Conservation (phyloP, 768 basidiomycete species). For the Tephrocybe sp. region DNA sequence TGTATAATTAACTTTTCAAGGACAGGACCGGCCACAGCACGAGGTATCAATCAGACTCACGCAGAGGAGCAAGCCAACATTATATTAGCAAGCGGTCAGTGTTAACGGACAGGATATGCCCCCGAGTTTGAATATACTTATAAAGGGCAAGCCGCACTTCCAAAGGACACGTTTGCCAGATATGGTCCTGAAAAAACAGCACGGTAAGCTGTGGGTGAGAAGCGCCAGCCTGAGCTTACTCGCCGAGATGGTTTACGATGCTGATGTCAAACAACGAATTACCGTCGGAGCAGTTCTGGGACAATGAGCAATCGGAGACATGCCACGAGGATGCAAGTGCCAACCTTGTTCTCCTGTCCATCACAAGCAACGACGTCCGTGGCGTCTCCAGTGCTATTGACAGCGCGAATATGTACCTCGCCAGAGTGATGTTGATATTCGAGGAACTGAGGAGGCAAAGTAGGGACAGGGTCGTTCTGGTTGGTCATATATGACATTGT, state of each 20-base stretch:
- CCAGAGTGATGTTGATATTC: constrained; percentile 37
- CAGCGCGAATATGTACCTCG: constrained; percentile 42
- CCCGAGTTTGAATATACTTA: constrained; percentile 6
- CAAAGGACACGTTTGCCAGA: constrained; percentile 28
- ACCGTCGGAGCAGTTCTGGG: constrained; percentile 26
- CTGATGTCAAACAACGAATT: constrained; percentile 19
- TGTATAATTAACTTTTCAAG: too few species aligned
- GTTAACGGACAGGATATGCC: constrained; percentile 4
- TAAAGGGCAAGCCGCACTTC: constrained; percentile 11
- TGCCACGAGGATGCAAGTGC: not conserved
- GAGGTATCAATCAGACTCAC: not conserved
- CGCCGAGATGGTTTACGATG: constrained; percentile 21
- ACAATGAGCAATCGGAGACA: too few species aligned
- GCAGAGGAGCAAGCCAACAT: not conserved
- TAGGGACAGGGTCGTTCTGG: constrained; percentile 43
- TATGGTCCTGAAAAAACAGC: constrained; percentile 25
- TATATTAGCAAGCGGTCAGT: not conserved
- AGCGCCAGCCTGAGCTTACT: not conserved
- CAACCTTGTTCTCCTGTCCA: constrained; percentile 38
- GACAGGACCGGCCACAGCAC: too few species aligned
- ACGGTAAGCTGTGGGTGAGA: not conserved
- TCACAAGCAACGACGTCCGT: constrained; percentile 31
- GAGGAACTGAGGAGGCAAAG: constrained; percentile 33
- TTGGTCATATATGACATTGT: constrained; percentile 36
- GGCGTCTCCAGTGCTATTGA: constrained; percentile 25